Evolutionary conservation across 768 basidiomycete species (phyloP).

Genomic region (Favolaschia claudopus): DNA sequence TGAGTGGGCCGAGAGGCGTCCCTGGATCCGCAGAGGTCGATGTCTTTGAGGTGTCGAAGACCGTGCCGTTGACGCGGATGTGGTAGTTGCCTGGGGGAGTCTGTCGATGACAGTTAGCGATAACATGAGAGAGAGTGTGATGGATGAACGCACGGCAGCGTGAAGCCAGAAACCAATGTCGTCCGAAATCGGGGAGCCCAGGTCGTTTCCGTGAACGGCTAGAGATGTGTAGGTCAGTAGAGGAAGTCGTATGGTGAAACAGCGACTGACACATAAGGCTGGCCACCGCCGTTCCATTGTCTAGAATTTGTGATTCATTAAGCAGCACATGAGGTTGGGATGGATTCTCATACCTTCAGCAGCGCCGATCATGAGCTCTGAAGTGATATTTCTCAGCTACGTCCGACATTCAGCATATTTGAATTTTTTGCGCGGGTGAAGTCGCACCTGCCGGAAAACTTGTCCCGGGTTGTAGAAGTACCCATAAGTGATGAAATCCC

Average conservation of each 20-base stretch:
- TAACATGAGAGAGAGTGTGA: neutral
- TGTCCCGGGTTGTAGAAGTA: neutral
- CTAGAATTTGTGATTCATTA: neutral
- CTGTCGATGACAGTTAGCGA: neutral
- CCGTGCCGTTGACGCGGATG: slow-evolving; percentile 7
- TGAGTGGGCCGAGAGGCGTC: neutral
- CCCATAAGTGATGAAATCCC: neutral
- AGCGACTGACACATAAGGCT: neutral
- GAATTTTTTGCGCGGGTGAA: neutral
- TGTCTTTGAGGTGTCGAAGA: neutral
- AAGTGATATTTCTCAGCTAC: slow-evolving; percentile 2
- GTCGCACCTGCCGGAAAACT: too few relatives aligned
- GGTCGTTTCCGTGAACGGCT: neutral
- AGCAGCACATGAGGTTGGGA: neutral
- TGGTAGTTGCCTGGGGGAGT: slow-evolving; percentile 10
- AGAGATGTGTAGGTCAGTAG: too few relatives aligned
- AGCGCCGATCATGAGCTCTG: slow-evolving; percentile 8
- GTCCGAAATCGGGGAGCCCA: neutral
- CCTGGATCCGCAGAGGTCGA: neutral
- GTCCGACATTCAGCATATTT: neutral
- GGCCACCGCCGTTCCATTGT: neutral
- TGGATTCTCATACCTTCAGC: neutral
- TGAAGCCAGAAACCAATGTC: neutral
- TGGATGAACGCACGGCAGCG: neutral
- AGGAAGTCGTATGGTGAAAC: neutral